Base-by-base conservation (phyloP, 1,284 basidiomycete genomes). In the Microbotryum violaceum region DNA sequence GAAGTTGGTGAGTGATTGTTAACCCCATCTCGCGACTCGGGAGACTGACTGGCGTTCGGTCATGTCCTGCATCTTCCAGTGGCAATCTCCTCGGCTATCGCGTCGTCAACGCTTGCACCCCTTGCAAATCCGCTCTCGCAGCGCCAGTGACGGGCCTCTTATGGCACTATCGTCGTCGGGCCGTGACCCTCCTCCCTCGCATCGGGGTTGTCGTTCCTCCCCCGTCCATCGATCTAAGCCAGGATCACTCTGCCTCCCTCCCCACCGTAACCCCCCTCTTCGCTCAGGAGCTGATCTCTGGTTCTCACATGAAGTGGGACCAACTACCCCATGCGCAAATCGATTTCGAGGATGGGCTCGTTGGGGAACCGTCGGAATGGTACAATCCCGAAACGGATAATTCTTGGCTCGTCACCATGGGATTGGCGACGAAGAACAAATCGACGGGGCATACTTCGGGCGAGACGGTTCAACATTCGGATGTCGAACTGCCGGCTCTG, bases 11-110 rank as follows among this genome's bases (percentile, higher is more conserved):
- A 53, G 63, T 62, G 12, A 8, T 16, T 8, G n/a, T 56, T 18
- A n/a, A 16, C 37, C 20, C n/a, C 12, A 21, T 60, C 49, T 49
- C 6, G 2, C 4, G 37, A 25, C 1, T 7, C 12, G 4, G 37
- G 23, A 37, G 5, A 5, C 1, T 1, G 12, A 12, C 23, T 14
- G 23, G n/a, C 47, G 31, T 31, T 21, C 12, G 10, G 4, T 33
- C 10, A 1, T 3, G 10, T 18, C 2, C 5, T 18, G 27, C 4
- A 4, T 1, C 7, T 1, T 31, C 21, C 60, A 67, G 65, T 45
- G 65, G 65, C n/a, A 58, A 60, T 37, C 51, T 55, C n/a, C 56
- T 67, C 48, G 65, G 63, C 31, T 65, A 65, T 52, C 63, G 63
- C 3, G 49, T 67, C 25, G 48, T 67, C 6, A 52, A 57, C 9